A percentile compares a stretch with the other conserved stretches of the same genome.
These are phyloP conservation scores for Aechmea fasciata DNA, from an alignment of 176 grass and related monocot genomes.

Conservation along the genomic window DNA sequence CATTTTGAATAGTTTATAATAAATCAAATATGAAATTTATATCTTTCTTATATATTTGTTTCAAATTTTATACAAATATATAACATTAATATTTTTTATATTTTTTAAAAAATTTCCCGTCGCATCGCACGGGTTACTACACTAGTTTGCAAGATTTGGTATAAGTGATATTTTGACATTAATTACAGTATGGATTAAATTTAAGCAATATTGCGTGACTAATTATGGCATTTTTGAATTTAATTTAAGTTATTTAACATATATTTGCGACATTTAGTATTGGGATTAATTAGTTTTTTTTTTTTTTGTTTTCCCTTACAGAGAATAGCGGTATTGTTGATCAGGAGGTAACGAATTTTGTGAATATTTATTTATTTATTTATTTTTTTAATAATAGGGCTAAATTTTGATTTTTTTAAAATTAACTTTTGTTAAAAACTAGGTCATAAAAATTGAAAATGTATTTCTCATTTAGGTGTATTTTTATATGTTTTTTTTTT, in stretches of 20 bases:
- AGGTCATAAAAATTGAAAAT: constrained; percentile 22
- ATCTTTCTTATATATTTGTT: no score
- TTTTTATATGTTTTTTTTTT: not conserved
- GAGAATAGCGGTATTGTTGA: constrained; percentile 26
- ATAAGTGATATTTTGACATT: no score
- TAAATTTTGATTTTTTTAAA: constrained; percentile 1
- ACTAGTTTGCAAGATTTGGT: constrained; percentile 4
- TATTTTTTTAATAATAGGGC: not conserved
- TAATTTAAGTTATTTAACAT: no score
- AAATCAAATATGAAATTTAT: no score
- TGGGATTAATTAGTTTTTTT: not conserved
- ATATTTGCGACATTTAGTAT: not conserved
- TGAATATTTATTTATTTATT: constrained; percentile 5
- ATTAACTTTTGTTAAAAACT: not conserved
- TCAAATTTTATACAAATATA: no score
- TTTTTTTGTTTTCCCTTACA: constrained; percentile 10
- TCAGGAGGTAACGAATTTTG: constrained; percentile 24
- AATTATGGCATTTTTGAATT: no score
- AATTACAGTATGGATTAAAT: no score
- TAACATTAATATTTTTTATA: no score
- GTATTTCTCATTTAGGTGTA: constrained; percentile 16
- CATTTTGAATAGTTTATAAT: no score
- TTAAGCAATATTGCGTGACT: not conserved
- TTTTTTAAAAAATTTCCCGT: no score
- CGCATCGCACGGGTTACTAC: no score